Conservation (phyloP, 1,284 basidiomycete genomes). For the Laetiporus sulphureus region DNA sequence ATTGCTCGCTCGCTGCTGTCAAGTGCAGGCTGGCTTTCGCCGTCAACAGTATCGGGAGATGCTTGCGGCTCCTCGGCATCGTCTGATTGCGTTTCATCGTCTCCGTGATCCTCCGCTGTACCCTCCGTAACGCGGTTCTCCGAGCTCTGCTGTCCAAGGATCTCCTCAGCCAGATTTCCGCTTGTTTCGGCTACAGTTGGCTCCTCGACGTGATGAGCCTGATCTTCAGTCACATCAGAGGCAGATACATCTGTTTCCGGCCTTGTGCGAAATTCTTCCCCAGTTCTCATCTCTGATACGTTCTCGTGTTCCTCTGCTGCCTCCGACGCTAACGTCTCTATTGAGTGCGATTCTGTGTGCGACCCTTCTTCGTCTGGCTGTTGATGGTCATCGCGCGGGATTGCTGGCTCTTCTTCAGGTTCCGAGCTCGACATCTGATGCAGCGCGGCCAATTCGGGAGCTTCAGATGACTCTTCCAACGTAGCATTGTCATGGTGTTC, state of each 20-base stretch:
- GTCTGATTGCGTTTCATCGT: neutral
- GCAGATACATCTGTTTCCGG: no score
- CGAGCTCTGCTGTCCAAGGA: neutral
- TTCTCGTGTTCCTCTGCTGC: no score
- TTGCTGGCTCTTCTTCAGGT: neutral
- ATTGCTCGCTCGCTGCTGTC: no score
- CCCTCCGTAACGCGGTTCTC: constrained; percentile 1
- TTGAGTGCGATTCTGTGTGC: no score
- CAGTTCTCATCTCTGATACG: no score
- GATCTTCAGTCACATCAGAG: no score
- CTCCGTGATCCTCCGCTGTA: neutral
- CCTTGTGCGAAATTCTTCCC: no score
- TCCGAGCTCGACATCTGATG: neutral
- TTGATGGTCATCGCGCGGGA: neutral
- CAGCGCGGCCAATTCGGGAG: neutral
- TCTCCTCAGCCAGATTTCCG: neutral
- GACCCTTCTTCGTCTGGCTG: no score
- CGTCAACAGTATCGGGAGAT: neutral
- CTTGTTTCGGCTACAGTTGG: constrained; percentile 1
- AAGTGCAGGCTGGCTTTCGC: neutral
- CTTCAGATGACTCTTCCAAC: neutral
- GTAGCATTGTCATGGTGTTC: neutral
- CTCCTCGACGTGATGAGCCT: no score
- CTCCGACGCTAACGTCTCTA: no score
- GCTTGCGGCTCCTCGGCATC: neutral